These are phyloP conservation scores for Coemansia aciculifera DNA, from an alignment of 192 early-diverging fungal species.

Conservation along the genomic window DNA sequence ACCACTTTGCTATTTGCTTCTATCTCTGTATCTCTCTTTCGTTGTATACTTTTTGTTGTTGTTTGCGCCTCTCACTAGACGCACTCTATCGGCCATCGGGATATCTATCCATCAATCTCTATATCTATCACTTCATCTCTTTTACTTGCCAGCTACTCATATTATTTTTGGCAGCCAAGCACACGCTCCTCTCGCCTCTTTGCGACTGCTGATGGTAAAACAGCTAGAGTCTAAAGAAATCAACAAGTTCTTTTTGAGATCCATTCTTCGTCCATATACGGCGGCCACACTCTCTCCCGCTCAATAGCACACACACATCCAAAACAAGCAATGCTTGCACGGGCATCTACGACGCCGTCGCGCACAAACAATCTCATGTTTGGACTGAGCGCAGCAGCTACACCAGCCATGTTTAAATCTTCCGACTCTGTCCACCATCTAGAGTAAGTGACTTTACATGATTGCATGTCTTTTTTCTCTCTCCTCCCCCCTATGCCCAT, in stretches of 20 bases:
- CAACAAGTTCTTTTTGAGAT: background rate
- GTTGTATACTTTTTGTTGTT: background rate
- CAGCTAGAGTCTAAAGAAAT: background rate
- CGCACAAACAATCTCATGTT: conserved; percentile 7
- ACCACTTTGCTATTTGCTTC: background rate
- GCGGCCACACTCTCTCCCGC: background rate
- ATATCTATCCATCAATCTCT: background rate
- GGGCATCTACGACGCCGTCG: conserved; percentile 6
- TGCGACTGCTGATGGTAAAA: background rate
- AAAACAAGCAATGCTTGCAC: conserved; percentile 6
- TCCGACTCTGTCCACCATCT: background rate
- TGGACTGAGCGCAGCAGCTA: background rate
- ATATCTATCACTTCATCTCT: background rate
- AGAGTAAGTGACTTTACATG: background rate
- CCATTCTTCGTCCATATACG: background rate
- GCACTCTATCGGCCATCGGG: background rate
- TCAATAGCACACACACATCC: background rate
- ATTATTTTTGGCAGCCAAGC: background rate
- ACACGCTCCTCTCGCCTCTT: background rate
- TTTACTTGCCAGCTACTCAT: background rate
- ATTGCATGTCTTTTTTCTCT: background rate
- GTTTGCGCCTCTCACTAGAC: conserved; percentile 2
- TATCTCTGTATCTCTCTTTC: background rate
- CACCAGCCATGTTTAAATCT: conserved; percentile 1
- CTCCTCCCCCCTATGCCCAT: background rate